Percentiles rank a stretch among this genome's conserved stretches.
Conservation (phyloP, 129 eudicot genomes). For the Helichrysum umbraculigerum region DNA sequence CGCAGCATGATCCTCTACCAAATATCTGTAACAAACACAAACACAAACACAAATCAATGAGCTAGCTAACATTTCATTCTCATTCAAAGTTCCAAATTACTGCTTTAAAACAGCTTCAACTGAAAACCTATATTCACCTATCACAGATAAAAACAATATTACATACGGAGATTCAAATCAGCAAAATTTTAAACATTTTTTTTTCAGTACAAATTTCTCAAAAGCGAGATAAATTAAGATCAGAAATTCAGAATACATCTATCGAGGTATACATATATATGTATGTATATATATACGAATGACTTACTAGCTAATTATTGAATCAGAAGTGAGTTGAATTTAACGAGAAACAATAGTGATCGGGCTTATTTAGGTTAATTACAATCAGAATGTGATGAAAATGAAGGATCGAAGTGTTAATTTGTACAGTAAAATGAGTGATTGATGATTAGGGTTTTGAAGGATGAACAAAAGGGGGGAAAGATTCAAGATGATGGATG, state of each 20-base stretch:
- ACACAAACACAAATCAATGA: constrained; percentile 9
- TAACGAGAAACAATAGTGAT: not conserved
- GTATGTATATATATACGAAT: not conserved
- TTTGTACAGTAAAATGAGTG: too few species aligned
- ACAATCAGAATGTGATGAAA: too few species aligned
- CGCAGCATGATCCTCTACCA: constrained; percentile 6
- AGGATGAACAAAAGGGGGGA: too few species aligned
- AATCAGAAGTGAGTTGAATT: not conserved
- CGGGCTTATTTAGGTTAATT: too few species aligned
- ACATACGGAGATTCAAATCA: not conserved
- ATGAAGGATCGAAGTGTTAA: too few species aligned
- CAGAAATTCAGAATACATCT: too few species aligned
- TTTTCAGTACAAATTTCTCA: too few species aligned
- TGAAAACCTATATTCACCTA: not conserved
- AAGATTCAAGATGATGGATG: too few species aligned
- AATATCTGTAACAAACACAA: constrained; percentile 20
- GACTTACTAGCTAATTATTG: not conserved
- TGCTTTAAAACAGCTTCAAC: too few species aligned
- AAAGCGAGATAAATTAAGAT: too few species aligned
- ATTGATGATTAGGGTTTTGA: too few species aligned
- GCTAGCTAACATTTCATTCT: not conserved
- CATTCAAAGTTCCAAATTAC: not conserved
- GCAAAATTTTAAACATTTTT: not conserved
- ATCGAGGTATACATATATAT: too few species aligned
- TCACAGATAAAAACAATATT: not conserved